Conservation (phyloP, 441 rosid genomes). For the Pelargonium australe region DNA sequence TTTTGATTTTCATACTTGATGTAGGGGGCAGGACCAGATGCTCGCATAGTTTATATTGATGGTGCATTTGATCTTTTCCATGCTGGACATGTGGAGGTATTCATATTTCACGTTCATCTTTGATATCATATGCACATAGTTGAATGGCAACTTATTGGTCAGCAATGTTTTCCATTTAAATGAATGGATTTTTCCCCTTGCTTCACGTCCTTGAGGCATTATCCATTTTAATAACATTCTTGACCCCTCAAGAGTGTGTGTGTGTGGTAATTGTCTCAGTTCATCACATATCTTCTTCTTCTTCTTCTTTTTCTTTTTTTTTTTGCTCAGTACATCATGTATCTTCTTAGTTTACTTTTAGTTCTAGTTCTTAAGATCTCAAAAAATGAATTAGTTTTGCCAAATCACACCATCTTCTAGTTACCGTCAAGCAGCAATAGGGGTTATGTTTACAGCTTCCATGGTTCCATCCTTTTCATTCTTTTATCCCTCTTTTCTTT, state of each 20-base stretch:
- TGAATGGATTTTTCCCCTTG: neutral
- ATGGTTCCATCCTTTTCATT: neutral
- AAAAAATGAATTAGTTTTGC: neutral
- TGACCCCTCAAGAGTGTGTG: neutral
- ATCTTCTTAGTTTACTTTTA: neutral
- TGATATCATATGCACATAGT: neutral
- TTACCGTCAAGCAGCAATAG: neutral
- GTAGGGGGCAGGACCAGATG: conserved; percentile 87
- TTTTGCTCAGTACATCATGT: no score
- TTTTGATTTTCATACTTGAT: neutral
- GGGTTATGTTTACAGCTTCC: conserved; percentile 2
- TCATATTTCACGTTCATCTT: neutral
- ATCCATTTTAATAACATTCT: neutral
- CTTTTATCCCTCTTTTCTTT: neutral
- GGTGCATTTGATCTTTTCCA: conserved; percentile 51
- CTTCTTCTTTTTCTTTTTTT: no score
- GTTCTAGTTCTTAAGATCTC: neutral
- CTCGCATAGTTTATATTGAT: conserved; percentile 75
- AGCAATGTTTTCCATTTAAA: neutral
- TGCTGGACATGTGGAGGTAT: conserved; percentile 98
- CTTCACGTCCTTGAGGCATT: neutral
- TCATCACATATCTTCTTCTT: neutral
- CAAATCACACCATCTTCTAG: neutral
- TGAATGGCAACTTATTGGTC: neutral
- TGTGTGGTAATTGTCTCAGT: neutral